Percentiles rank a stretch among this genome's conserved stretches.
phyloP scores from a whole-genome alignment of 352 stramenopile species.

The Saprolegnia parasitica region DNA sequence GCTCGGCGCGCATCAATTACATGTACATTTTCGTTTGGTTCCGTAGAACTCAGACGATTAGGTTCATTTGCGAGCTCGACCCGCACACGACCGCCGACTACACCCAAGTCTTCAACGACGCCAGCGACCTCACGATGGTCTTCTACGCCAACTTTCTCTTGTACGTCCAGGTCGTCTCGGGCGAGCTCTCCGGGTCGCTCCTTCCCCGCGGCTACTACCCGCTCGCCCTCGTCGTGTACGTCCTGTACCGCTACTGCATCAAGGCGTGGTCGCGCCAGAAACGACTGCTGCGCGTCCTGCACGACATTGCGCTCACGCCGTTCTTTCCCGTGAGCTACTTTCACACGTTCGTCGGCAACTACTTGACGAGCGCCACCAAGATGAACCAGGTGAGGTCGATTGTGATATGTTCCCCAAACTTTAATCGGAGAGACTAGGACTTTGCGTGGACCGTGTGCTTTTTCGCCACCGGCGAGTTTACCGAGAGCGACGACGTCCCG shows the following conservation, averaged over 20 bases:
- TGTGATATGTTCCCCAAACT: too few species aligned
- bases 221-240: slow-evolving; percentile 87
- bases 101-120: slow-evolving; percentile 92
- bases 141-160: slow-evolving; percentile 92
- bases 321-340: slow-evolving; percentile 93
- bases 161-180: slow-evolving; percentile 95
- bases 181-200: slow-evolving; percentile 68
- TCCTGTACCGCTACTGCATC: slow-evolving; percentile 89
- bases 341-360: slow-evolving; percentile 86
- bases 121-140: slow-evolving; percentile 94
- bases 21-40: slow-evolving; percentile 55
- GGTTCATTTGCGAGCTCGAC: slow-evolving; percentile 89
- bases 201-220: slow-evolving; percentile 88
- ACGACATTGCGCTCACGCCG: slow-evolving; percentile 85
- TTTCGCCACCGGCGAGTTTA: slow-evolving; percentile 91
- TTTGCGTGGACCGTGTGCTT: slow-evolving; percentile 94
- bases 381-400: slow-evolving; percentile 52
- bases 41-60: not conserved
- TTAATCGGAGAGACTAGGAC: too few species aligned
- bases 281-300: slow-evolving; percentile 65
- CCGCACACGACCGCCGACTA: slow-evolving; percentile 73
- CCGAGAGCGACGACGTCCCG: slow-evolving; percentile 30
- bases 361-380: slow-evolving; percentile 79
- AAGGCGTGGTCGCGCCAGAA: slow-evolving; percentile 75
- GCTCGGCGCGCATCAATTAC: slow-evolving; percentile 85